Conservation (phyloP, 352 stramenopile species). For the Phytophthora sansomeana region DNA sequence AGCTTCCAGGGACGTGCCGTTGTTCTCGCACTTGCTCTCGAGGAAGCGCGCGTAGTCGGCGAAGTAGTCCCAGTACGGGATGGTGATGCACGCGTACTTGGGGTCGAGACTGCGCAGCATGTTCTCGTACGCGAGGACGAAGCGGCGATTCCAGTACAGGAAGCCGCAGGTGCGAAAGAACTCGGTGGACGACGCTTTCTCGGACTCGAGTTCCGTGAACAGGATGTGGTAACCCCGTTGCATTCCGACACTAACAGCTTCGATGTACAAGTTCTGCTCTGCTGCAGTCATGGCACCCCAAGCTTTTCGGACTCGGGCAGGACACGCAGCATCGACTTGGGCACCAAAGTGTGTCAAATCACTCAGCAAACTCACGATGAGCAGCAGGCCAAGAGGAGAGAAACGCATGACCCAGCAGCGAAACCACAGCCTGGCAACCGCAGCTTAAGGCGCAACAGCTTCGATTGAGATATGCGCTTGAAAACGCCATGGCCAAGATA, state of each 20-base stretch:
- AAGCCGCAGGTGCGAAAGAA: conserved; percentile 52
- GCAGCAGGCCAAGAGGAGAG: conserved; percentile 7
- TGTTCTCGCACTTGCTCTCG: conserved; percentile 27
- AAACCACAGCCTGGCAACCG: background rate
- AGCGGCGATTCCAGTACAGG: conserved; percentile 61
- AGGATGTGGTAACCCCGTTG: conserved; percentile 44
- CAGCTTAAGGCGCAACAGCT: background rate
- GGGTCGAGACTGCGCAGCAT: conserved; percentile 56
- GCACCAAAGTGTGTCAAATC: conserved; percentile 6
- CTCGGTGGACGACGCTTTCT: conserved; percentile 39
- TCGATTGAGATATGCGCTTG: background rate
- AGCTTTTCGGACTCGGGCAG: conserved; percentile 30
- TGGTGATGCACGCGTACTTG: conserved; percentile 47
- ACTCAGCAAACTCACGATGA: conserved; percentile 23
- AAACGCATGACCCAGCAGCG: conserved; percentile 17
- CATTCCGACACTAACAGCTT: conserved; percentile 43
- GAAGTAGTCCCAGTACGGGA: conserved; percentile 73
- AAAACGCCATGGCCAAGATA: background rate
- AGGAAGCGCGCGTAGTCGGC: conserved; percentile 51
- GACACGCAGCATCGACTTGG: conserved; percentile 8
- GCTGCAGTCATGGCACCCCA: conserved; percentile 38
- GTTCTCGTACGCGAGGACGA: conserved; percentile 59
- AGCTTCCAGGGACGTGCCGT: conserved; percentile 34
- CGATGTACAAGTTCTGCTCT: conserved; percentile 45
- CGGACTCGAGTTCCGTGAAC: conserved; percentile 46